A percentile compares a stretch with the other conserved stretches of the same genome.
Conservation (phyloP, 2,329 filamentous ascomycete species). For the Colletotrichum gloeosporioides region DNA sequence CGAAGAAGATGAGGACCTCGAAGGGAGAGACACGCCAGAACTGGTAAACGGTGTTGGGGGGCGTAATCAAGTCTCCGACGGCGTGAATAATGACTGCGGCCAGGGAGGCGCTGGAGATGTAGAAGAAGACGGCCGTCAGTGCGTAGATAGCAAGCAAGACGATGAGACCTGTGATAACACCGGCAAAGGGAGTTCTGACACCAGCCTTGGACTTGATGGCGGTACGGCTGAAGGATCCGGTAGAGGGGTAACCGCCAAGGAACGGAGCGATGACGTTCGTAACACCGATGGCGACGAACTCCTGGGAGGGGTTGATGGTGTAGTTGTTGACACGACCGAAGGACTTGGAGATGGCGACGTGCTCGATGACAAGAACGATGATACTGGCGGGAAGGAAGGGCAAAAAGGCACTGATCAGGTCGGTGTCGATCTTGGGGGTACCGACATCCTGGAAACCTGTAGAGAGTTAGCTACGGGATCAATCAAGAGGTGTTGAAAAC, state of each 20-base stretch:
- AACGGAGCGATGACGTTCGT: constrained; percentile 91
- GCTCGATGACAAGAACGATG: constrained; percentile 95
- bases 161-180: constrained; percentile 84
- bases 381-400: constrained; percentile 81
- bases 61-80: constrained; percentile 89
- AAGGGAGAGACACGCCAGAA: constrained; percentile 94
- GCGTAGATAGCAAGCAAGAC: constrained; percentile 92
- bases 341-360: constrained; percentile 96
- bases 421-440: constrained; percentile 70
- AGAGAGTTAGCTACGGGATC: neutral
- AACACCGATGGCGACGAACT: constrained; percentile 92
- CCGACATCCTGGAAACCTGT: constrained; percentile 79
- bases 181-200: constrained; percentile 88
- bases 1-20: constrained; percentile 91
- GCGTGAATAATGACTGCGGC: constrained; percentile 95
- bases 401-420: constrained; percentile 72
- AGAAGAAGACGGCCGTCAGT: constrained; percentile 88
- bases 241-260: constrained; percentile 89
- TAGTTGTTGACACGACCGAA: constrained; percentile 98
- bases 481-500: constrained; percentile 17
- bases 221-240: constrained; percentile 94
- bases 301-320: constrained; percentile 92
- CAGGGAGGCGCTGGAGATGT: constrained; percentile 83
- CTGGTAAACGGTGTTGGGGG: constrained; percentile 89
- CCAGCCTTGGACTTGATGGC: constrained; percentile 98